These are phyloP conservation scores for Mycena latifolia DNA, from an alignment of 768 basidiomycete genomes.

Conservation along the genomic window DNA sequence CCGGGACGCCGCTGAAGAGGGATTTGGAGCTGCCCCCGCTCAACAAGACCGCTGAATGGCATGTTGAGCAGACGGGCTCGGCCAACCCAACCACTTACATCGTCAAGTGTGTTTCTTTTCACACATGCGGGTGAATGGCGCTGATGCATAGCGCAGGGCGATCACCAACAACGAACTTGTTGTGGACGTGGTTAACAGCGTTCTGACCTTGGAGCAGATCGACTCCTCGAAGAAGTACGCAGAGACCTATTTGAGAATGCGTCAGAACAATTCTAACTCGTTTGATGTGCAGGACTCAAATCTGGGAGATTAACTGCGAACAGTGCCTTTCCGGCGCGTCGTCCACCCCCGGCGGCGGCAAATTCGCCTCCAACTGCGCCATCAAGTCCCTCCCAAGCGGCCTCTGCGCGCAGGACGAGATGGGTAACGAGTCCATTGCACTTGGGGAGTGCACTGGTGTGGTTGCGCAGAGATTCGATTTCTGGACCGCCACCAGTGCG, in stretches of 20 bases:
- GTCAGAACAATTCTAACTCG: background rate
- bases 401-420: conserved; percentile 24
- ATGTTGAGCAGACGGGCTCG: conserved; percentile 33
- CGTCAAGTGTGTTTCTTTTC: conserved; percentile 23
- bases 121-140: background rate
- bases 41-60: conserved; percentile 32
- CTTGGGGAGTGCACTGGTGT: conserved; percentile 16
- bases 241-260: background rate
- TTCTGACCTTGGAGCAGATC: conserved; percentile 25
- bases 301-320: conserved; percentile 33
- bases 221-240: conserved; percentile 18
- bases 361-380: conserved; percentile 26
- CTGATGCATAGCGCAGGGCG: background rate
- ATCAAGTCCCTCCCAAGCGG: conserved; percentile 29
- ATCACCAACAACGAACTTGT: conserved; percentile 30
- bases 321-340: conserved; percentile 27
- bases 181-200: conserved; percentile 16
- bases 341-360: conserved; percentile 25
- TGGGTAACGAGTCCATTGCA: conserved; percentile 5
- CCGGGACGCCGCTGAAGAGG: conserved; percentile 27
- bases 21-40: conserved; percentile 10
- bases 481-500: conserved; percentile 33
- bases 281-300: conserved; percentile 19
- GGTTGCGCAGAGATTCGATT: conserved; percentile 27
- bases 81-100: conserved; percentile 28